Evolutionary conservation across 805 yeast genomes (phyloP).

Genomic region (Ogataea thermomethanolica): DNA sequence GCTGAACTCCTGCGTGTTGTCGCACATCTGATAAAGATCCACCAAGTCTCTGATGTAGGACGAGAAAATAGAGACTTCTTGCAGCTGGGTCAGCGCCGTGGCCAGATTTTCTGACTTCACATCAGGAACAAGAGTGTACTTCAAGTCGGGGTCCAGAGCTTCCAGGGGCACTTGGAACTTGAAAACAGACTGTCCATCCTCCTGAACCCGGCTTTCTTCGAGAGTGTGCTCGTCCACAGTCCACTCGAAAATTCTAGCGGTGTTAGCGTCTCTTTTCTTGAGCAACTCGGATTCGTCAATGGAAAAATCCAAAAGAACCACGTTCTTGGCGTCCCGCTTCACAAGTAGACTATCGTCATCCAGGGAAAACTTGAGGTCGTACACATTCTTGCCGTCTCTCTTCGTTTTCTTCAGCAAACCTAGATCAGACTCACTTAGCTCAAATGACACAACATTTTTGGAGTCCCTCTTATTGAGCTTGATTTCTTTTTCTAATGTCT

Average conservation of each 20-base stretch:
- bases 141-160: not conserved
- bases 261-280: constrained; percentile 14
- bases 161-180: constrained; percentile 7
- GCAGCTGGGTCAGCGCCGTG: constrained; percentile 37
- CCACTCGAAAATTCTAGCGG: constrained; percentile 3
- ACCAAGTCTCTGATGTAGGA: constrained; percentile 66
- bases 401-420: constrained; percentile 4
- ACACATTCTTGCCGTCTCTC: constrained; percentile 16
- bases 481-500: constrained; percentile 11
- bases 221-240: constrained; percentile 7
- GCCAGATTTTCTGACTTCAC: constrained; percentile 30
- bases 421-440: constrained; percentile 16
- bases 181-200: constrained; percentile 7
- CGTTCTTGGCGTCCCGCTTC: constrained; percentile 13
- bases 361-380: constrained; percentile 6
- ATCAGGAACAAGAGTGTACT: constrained; percentile 27
- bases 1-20: constrained; percentile 24
- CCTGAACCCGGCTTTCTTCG: constrained; percentile 2
- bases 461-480: constrained; percentile 20
- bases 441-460: constrained; percentile 20
- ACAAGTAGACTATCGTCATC: not conserved
- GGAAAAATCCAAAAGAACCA: constrained; percentile 11
- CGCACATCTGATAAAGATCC: constrained; percentile 46
- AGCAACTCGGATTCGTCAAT: constrained; percentile 6
- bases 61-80: constrained; percentile 58